Conservation (phyloP, 768 basidiomycete species). For the Mycena leptocephala region DNA sequence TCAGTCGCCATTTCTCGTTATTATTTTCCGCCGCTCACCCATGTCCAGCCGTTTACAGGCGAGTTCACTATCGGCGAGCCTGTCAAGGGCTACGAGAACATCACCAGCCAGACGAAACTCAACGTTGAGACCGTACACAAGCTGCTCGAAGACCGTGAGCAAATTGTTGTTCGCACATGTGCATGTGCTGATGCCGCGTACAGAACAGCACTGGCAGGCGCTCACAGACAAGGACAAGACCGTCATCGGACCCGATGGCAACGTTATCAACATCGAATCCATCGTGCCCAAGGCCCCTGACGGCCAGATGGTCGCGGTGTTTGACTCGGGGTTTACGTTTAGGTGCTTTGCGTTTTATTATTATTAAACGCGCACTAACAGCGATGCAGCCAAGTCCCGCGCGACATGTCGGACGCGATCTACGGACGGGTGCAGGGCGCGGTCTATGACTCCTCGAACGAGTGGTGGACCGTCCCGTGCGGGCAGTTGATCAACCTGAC, state of each 20-base stretch:
- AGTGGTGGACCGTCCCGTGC: constrained; percentile 78
- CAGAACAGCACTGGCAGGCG: constrained; percentile 77
- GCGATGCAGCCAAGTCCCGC: constrained; percentile 14
- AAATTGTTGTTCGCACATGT: constrained; percentile 49
- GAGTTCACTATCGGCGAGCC: constrained; percentile 77
- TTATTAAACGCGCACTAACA: constrained; percentile 40
- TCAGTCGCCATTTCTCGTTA: constrained; percentile 7
- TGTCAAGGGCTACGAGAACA: constrained; percentile 62
- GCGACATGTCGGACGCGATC: constrained; percentile 68
- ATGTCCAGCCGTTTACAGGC: constrained; percentile 67
- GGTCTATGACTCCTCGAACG: constrained; percentile 54
- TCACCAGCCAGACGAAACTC: constrained; percentile 68
- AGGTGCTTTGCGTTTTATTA: constrained; percentile 54
- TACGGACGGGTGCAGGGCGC: constrained; percentile 73
- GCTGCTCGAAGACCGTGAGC: constrained; percentile 34
- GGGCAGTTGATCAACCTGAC: constrained; percentile 75
- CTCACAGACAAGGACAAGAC: constrained; percentile 72
- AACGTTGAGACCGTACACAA: constrained; percentile 52
- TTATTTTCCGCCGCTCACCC: background rate
- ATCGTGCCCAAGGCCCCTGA: constrained; percentile 61
- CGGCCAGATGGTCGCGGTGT: constrained; percentile 69
- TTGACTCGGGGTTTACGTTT: constrained; percentile 84
- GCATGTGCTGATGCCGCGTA: constrained; percentile 27
- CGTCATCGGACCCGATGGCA: constrained; percentile 74
- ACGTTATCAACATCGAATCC: constrained; percentile 61